Conservation (phyloP, 805 yeast species). For the Schwanniomyces polymorphus region DNA sequence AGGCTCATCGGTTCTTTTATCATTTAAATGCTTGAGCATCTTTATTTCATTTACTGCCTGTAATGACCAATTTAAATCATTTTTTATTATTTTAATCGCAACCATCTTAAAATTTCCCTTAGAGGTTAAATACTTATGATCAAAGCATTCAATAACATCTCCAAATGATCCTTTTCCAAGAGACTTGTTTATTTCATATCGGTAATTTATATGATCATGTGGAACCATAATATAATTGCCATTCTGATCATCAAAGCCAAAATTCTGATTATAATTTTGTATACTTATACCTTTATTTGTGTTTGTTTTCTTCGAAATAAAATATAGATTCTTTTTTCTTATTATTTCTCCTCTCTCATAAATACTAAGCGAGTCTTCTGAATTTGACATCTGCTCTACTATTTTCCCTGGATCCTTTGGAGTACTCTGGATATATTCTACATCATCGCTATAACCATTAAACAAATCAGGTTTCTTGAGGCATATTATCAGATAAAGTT, state of each 20-base stretch:
- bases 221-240: slow-evolving; percentile 57
- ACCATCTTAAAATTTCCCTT: slow-evolving; percentile 38
- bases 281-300: slow-evolving; percentile 29
- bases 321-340: slow-evolving; percentile 50
- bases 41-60: slow-evolving; percentile 81
- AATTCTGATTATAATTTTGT: slow-evolving; percentile 45
- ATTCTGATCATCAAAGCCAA: slow-evolving; percentile 70
- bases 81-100: slow-evolving; percentile 79
- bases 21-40: slow-evolving; percentile 51
- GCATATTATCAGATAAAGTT: slow-evolving; percentile 21
- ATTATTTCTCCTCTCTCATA: slow-evolving; percentile 64
- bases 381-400: background rate
- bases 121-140: slow-evolving; percentile 47
- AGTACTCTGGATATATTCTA: background rate
- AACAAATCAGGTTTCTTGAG: slow-evolving; percentile 28
- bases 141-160: slow-evolving; percentile 66
- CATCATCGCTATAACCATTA: slow-evolving; percentile 6
- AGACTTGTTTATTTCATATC: slow-evolving; percentile 59
- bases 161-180: slow-evolving; percentile 87
- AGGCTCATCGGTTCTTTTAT: slow-evolving; percentile 11
- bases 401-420: slow-evolving; percentile 3
- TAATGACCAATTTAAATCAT: slow-evolving; percentile 68
- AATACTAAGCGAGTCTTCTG: slow-evolving; percentile 34
- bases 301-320: slow-evolving; percentile 48
- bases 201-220: slow-evolving; percentile 74